A percentile compares a stretch with the other conserved stretches of the same genome.
Conservation (phyloP, 192 early-diverging fungal genomes). For the Coemansia pectinata region DNA sequence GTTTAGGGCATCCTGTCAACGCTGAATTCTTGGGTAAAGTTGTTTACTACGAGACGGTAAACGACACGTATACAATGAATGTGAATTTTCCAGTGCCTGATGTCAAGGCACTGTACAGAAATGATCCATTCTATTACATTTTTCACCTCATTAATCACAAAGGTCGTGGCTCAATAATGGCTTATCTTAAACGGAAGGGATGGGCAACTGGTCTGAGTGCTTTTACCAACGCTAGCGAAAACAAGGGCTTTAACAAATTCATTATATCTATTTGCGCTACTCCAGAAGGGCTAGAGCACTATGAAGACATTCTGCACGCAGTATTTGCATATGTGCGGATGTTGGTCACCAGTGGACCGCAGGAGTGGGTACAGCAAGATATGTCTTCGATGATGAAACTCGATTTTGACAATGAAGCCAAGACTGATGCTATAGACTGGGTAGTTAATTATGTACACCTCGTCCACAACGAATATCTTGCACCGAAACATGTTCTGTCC, state of each 20-base stretch:
- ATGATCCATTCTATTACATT: conserved; percentile 65
- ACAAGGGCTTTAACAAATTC: conserved; percentile 6
- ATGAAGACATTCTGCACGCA: conserved; percentile 25
- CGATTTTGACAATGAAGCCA: conserved; percentile 64
- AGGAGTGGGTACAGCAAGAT: conserved; percentile 28
- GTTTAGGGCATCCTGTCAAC: neutral
- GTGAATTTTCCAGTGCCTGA: conserved; percentile 84
- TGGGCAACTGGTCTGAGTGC: conserved; percentile 66
- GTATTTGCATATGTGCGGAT: conserved; percentile 37
- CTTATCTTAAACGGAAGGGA: conserved; percentile 74
- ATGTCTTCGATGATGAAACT: conserved; percentile 35
- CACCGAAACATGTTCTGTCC: conserved; percentile 64
- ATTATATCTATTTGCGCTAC: conserved; percentile 9
- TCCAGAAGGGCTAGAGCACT: conserved; percentile 16
- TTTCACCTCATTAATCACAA: conserved; percentile 78
- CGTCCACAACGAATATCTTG: conserved; percentile 71
- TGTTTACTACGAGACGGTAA: conserved; percentile 70
- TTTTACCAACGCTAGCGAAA: neutral
- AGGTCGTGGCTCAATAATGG: conserved; percentile 76
- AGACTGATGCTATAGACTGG: conserved; percentile 58
- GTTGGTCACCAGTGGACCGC: conserved; percentile 18
- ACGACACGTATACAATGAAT: conserved; percentile 65
- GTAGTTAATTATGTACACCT: conserved; percentile 59
- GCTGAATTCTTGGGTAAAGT: conserved; percentile 57
- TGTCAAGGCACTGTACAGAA: conserved; percentile 51